A percentile compares a stretch with the other conserved stretches of the same genome.
Evolutionary conservation across 2,329 filamentous ascomycete species (phyloP).

Genomic region (Xylaria sp.): DNA sequence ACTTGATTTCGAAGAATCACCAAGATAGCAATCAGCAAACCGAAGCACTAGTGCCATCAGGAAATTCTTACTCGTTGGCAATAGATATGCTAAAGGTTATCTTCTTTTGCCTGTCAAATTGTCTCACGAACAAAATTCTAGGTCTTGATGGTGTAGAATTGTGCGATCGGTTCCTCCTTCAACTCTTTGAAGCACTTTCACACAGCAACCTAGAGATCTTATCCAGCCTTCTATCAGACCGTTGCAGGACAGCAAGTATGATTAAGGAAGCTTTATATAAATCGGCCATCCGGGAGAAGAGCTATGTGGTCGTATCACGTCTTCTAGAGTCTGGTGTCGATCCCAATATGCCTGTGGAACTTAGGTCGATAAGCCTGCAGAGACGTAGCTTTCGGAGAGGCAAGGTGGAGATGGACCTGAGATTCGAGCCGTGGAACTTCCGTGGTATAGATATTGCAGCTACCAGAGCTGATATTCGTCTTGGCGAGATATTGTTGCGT

Average conservation of each 20-base stretch:
- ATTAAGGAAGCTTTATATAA: conserved; percentile 15
- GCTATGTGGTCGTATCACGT: neutral
- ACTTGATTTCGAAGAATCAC: too few relatives aligned
- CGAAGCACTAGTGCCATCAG: too few relatives aligned
- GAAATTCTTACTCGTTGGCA: neutral
- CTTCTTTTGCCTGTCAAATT: conserved; percentile 21
- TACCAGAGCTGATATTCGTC: neutral
- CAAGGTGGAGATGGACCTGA: neutral
- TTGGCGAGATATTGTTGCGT: neutral
- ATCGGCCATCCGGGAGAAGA: conserved; percentile 10
- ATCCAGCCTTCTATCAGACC: neutral
- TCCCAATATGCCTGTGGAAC: neutral
- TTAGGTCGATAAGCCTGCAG: too few relatives aligned
- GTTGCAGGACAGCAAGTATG: neutral
- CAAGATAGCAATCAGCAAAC: too few relatives aligned
- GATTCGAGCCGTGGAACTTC: neutral
- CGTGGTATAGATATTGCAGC: conserved; percentile 8
- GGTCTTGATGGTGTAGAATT: too few relatives aligned
- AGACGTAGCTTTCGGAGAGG: too few relatives aligned
- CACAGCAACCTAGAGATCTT: neutral
- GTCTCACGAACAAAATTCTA: too few relatives aligned
- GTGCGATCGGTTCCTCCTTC: neutral
- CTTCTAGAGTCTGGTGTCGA: conserved; percentile 8
- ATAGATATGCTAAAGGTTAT: conserved; percentile 4
- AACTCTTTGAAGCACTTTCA: neutral